Base-by-base conservation (phyloP, 2,329 filamentous ascomycete species). In the Periconia sp. region DNA sequence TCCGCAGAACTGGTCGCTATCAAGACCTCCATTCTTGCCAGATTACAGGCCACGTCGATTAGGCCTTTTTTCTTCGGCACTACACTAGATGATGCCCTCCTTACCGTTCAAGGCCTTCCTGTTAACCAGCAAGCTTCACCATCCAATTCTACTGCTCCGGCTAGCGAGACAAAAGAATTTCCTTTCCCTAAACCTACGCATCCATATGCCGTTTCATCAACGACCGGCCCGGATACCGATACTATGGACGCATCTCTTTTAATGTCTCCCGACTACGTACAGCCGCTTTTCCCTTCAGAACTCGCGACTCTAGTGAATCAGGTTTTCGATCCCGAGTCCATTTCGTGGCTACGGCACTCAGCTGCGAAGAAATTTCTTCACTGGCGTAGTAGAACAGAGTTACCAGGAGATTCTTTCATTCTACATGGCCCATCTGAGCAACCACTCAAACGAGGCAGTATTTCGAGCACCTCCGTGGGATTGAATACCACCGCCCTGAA, bases 231-330 rank as follows among this genome's bases (percentile, higher is more conserved):
- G 16, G 90, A 96, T 58, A 74, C 84, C 47, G 89, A 96, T 26
- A 84, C 80, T 30, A 95, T 97, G 86, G 92, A 97, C 66, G 92
- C 92, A 13, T 96, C 90, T 59, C 77, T 95, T 0, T 79, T 97
- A 13, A 97, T 97, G 92, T 91, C 86, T 42, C 86, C 92, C 1
- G 88, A 94, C 59, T 97, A 96, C 63, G 76, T 94, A 11, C 86
- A 89, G 48, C 92, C 92, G 1, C 77, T 96, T 4, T 72, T 88
- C 3, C 71, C 81, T 0, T 94, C 90, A 7, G 92, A 97, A 43
- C 80, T 97, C 2, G 61, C 69, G 4, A 69, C 73, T 7, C 76
- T 97, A 1, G 81, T 95, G n/a, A 75, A 83, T 7, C 81, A 82
- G 13, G 74, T 96, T 0, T 92, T 97, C 57, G 86, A 90, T 32